Percentiles rank a stretch among this genome's conserved stretches.
Conservation (phyloP, 2,329 filamentous ascomycete genomes). For the Scolecobasidium constrictum region DNA sequence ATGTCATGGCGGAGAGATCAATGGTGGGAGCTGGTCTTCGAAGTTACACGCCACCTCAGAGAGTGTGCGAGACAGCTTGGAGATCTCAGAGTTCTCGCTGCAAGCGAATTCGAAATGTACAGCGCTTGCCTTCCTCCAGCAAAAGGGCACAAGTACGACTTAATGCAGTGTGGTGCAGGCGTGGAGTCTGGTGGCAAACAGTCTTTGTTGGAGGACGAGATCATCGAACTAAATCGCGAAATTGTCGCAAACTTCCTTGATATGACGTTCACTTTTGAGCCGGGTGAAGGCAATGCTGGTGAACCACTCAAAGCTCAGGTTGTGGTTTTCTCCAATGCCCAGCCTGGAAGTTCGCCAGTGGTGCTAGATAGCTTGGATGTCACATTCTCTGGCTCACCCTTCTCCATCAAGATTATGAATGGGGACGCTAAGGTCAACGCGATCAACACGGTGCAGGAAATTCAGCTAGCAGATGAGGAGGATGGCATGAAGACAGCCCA, state of each 20-base stretch:
- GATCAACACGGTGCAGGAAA: background rate
- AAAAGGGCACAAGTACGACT: slow-evolving; percentile 27
- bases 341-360: slow-evolving; percentile 33
- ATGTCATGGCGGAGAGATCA: slow-evolving; percentile 48
- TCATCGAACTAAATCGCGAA: background rate
- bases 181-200: slow-evolving; percentile 17
- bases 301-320: slow-evolving; percentile 48
- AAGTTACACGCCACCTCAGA: slow-evolving; percentile 42
- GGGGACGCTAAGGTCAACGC: background rate
- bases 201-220: background rate
- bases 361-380: slow-evolving; percentile 10
- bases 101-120: slow-evolving; percentile 47
- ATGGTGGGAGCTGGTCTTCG: slow-evolving; percentile 48
- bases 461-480: background rate
- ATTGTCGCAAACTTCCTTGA: slow-evolving; percentile 24
- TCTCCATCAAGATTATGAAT: background rate
- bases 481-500: slow-evolving; percentile 12
- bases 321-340: slow-evolving; percentile 37
- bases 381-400: background rate
- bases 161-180: slow-evolving; percentile 29
- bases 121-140: slow-evolving; percentile 4
- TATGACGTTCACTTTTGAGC: slow-evolving; percentile 38
- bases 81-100: slow-evolving; percentile 37
- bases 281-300: slow-evolving; percentile 47
- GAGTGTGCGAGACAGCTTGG: slow-evolving; percentile 38